phyloP scores from a whole-genome alignment of 495 filamentous ascomycete genomes.

The Acidiella bohemica region DNA sequence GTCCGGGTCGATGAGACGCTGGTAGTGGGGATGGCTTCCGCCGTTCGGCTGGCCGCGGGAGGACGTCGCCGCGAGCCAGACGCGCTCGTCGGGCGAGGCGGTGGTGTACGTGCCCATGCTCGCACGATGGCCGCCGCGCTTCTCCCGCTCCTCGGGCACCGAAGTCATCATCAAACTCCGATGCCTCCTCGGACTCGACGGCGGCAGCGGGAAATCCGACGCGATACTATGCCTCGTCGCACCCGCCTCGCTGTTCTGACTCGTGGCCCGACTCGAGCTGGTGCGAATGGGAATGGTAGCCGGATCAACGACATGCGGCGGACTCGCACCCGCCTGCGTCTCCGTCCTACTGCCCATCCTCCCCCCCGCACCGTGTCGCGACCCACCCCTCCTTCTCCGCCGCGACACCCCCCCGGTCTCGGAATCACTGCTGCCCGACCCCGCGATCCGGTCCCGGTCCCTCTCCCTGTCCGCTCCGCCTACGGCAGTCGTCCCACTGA shows the following conservation, averaged over 20 bases:
- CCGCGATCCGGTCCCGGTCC: background rate
- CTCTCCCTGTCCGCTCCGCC: background rate
- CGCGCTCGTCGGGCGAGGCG: slow-evolving; percentile 7
- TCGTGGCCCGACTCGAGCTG: slow-evolving; percentile 15
- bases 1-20: background rate
- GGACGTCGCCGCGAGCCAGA: slow-evolving; percentile 15
- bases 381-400: background rate
- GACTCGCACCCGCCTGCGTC: background rate
- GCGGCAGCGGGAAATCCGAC: no score
- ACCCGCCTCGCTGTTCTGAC: slow-evolving; percentile 1
- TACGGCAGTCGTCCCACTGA: no score
- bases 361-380: background rate
- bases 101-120: background rate
- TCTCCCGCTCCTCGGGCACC: slow-evolving; percentile 14
- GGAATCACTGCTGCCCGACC: background rate
- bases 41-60: no score
- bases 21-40: no score
- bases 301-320: slow-evolving; percentile 11
- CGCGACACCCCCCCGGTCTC: background rate
- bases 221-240: background rate
- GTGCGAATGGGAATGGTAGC: slow-evolving; percentile 18
- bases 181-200: slow-evolving; percentile 9
- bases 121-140: background rate
- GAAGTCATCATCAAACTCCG: slow-evolving; percentile 9
- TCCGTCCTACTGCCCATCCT: background rate